These are phyloP conservation scores for Bacidia gigantensis DNA, from an alignment of 495 filamentous ascomycete species.

Conservation along the genomic window DNA sequence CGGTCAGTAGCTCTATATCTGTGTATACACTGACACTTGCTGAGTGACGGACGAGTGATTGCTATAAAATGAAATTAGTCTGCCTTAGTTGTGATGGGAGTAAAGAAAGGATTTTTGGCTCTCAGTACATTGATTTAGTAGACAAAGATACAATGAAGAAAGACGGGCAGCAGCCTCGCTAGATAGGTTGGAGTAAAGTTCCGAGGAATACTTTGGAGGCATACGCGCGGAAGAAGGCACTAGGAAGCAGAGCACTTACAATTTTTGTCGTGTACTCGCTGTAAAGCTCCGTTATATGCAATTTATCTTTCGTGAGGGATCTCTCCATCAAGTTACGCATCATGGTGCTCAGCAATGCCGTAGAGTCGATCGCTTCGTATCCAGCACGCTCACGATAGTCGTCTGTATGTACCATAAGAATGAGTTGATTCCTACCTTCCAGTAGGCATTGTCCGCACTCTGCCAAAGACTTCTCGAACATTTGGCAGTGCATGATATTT, in stretches of 20 bases:
- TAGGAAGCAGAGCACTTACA: slow-evolving; percentile 8
- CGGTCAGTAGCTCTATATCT: slow-evolving; percentile 23
- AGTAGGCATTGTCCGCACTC: slow-evolving; percentile 1
- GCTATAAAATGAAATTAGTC: slow-evolving; percentile 21
- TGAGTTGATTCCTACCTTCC: slow-evolving; percentile 9
- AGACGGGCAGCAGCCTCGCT: too few species aligned
- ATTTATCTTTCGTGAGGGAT: slow-evolving; percentile 10
- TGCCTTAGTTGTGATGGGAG: slow-evolving; percentile 6
- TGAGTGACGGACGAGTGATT: slow-evolving; percentile 20
- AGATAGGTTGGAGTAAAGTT: too few species aligned
- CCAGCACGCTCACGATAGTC: slow-evolving; percentile 21
- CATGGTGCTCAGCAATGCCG: slow-evolving; percentile 23
- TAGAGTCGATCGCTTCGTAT: slow-evolving; percentile 24
- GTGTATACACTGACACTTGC: slow-evolving; percentile 20
- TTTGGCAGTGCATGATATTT: neutral
- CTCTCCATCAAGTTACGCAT: slow-evolving; percentile 22
- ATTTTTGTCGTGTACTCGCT: slow-evolving; percentile 24
- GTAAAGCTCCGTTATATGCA: slow-evolving; percentile 24
- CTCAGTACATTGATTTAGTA: neutral
- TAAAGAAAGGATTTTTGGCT: too few species aligned
- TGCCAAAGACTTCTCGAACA: neutral
- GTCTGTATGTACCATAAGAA: slow-evolving; percentile 5
- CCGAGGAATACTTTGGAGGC: neutral
- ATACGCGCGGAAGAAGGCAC: neutral
- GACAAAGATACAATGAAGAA: neutral